These are phyloP conservation scores for Collybiopsis confluens DNA, from an alignment of 768 basidiomycete species.

Conservation along the genomic window DNA sequence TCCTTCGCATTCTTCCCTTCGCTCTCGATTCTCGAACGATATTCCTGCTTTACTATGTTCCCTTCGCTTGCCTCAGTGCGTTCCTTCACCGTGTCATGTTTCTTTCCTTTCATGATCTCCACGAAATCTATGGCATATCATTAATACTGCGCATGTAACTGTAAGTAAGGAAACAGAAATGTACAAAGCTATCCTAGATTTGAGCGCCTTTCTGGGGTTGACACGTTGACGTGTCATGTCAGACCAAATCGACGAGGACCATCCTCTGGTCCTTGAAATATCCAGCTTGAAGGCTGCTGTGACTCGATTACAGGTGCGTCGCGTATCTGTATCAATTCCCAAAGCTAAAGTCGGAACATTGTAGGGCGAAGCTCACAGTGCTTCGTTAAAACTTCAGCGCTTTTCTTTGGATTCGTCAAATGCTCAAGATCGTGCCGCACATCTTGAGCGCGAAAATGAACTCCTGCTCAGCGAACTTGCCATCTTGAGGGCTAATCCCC, in stretches of 20 bases:
- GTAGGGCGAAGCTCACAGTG: conserved; percentile 66
- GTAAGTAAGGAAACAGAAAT: conserved; percentile 6
- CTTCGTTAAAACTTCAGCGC: conserved; percentile 64
- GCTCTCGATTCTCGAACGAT: not conserved
- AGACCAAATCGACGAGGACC: conserved; percentile 24
- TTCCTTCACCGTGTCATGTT: not conserved
- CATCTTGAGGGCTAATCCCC: conserved; percentile 50
- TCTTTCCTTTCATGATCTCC: not conserved
- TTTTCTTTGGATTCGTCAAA: conserved; percentile 51
- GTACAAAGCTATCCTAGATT: not conserved
- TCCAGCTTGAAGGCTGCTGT: conserved; percentile 41
- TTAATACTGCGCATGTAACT: not conserved
- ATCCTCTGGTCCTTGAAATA: conserved; percentile 45
- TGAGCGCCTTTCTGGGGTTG: too few relatives aligned
- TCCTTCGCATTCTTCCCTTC: not conserved
- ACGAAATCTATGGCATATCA: conserved; percentile 7
- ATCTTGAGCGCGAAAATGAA: conserved; percentile 58
- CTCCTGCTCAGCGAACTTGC: conserved; percentile 51
- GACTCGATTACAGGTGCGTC: conserved; percentile 44
- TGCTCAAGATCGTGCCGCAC: conserved; percentile 40
- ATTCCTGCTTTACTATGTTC: not conserved
- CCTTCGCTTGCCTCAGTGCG: not conserved
- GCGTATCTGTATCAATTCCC: not conserved
- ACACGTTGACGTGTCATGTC: not conserved
- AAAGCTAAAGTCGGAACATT: conserved; percentile 11